Evolutionary conservation across 108 stramenopile genomes (phyloP), one percentile per base, ranked within the genome.

Genomic region (Cyclotella choctawhatcheeana): DNA sequence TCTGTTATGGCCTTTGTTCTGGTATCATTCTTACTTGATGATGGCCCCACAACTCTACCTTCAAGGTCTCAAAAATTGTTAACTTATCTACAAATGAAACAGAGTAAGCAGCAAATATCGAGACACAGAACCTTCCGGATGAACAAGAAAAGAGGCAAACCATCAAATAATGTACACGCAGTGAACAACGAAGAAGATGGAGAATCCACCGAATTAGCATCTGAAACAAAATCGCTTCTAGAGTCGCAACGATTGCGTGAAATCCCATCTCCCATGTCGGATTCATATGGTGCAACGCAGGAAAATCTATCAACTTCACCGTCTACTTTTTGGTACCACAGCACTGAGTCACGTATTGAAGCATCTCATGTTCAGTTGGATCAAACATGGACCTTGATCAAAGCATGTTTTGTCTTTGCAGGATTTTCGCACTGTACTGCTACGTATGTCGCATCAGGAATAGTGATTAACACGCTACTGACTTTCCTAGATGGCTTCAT

Each of bases 401-500:
- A 65, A 63, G 85, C 88, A 44, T 94, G 90, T 58, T 82, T 90
- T 27, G 60, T 86, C 7, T 76, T 85, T 13, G 69, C 66, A 6
- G 90, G 90, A 16, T 94, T 91, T 75, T 58, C 85, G 44, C 90
- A 90, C 64, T 82, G 86, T 37, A 65, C 88, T 27, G 81, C 84
- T 3, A 72, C 88, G 0, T 94, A 89, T 52, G 85, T 88, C 0
- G 86, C 83, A 6, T 84, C 85, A 35, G 90, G 88, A n/a, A 87
- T 94, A 48, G 90, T 90, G 2, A 87, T 90, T 65, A 94, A 94
- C 72, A 89, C 93, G 5, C 64, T 94, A 34, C 82, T 80, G 14
- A 90, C 93, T 18, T 94, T 80, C 70, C 91, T 94, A 84, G 86
- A 84, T 65, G 88, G 91, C 63, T 81, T 94, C 16, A 83, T 90